Evolutionary conservation across 1,284 basidiomycete species (phyloP).

Genomic region (Phaffia rhodozyma): DNA sequence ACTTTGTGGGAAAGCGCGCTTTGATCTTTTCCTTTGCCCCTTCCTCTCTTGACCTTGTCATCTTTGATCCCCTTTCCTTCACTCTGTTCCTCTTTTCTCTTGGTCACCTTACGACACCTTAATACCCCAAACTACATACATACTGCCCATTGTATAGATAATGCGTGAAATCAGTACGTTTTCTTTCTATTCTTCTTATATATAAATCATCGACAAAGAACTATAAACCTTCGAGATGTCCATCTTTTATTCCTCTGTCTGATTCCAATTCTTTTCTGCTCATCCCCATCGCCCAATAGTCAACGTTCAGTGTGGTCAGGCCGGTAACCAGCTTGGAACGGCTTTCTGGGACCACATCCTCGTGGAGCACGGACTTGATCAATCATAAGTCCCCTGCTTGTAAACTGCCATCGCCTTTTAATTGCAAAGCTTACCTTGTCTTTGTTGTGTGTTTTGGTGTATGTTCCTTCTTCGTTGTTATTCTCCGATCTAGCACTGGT

Average conservation of each 20-base stretch:
- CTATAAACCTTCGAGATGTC: too few species aligned
- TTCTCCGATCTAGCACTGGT: conserved; percentile 21
- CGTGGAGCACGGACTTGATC: not conserved
- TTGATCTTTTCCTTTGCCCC: too few species aligned
- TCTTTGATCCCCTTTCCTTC: too few species aligned
- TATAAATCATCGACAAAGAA: too few species aligned
- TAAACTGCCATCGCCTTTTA: conserved; percentile 1
- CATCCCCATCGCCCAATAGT: not conserved
- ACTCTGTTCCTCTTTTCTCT: too few species aligned
- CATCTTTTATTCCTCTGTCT: not conserved
- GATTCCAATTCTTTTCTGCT: not conserved
- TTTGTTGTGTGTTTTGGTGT: not conserved
- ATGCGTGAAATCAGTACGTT: too few species aligned
- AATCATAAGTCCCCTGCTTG: not conserved
- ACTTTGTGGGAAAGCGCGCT: too few species aligned
- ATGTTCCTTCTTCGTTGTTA: not conserved
- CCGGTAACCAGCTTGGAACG: conserved; percentile 18
- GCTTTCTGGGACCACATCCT: conserved; percentile 36
- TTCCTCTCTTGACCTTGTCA: too few species aligned
- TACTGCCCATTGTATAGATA: too few species aligned
- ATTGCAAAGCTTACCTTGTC: conserved; percentile 2
- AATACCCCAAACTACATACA: too few species aligned
- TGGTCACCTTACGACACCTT: too few species aligned
- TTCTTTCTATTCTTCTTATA: too few species aligned
- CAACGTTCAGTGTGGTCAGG: not conserved